Conservation (phyloP, 2,329 filamentous ascomycete genomes). For the Monosporascus sp. region DNA sequence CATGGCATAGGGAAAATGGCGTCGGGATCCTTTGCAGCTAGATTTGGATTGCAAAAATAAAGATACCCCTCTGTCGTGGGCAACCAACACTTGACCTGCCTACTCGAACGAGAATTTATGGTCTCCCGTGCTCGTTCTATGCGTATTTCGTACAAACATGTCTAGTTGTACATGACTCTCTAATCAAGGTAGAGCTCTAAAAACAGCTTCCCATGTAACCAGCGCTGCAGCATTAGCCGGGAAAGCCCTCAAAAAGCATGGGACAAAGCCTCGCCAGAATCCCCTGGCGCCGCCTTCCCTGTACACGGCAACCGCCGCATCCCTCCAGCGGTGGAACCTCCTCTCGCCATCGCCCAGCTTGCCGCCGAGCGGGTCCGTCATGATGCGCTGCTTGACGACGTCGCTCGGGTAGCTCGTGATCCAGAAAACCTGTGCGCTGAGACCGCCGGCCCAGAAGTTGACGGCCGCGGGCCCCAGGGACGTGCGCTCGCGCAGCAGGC, state of each 20-base stretch:
- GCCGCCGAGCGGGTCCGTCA: slow-evolving; percentile 86
- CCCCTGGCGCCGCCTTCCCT: slow-evolving; percentile 69
- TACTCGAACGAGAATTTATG: neutral
- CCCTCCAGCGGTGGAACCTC: slow-evolving; percentile 69
- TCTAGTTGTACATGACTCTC: slow-evolving; percentile 1
- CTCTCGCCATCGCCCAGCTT: slow-evolving; percentile 60
- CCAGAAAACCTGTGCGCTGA: slow-evolving; percentile 95
- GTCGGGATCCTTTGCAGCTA: neutral
- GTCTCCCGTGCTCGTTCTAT: neutral
- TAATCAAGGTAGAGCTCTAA: slow-evolving; percentile 54
- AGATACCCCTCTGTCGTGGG: neutral
- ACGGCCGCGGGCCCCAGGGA: slow-evolving; percentile 68
- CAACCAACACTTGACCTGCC: neutral
- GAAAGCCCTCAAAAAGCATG: slow-evolving; percentile 89
- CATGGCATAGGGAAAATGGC: neutral
- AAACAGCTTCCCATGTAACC: slow-evolving; percentile 87
- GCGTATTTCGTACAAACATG: neutral
- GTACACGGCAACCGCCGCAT: slow-evolving; percentile 74
- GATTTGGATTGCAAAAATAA: neutral
- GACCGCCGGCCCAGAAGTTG: slow-evolving; percentile 95
- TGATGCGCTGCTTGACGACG: slow-evolving; percentile 92
- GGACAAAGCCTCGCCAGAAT: slow-evolving; percentile 90
- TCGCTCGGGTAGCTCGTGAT: slow-evolving; percentile 85
- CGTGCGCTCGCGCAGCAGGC: slow-evolving; percentile 61
- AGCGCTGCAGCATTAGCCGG: slow-evolving; percentile 93